Conservation (phyloP, 495 filamentous ascomycete species). For the Baudoinia panamericana region DNA sequence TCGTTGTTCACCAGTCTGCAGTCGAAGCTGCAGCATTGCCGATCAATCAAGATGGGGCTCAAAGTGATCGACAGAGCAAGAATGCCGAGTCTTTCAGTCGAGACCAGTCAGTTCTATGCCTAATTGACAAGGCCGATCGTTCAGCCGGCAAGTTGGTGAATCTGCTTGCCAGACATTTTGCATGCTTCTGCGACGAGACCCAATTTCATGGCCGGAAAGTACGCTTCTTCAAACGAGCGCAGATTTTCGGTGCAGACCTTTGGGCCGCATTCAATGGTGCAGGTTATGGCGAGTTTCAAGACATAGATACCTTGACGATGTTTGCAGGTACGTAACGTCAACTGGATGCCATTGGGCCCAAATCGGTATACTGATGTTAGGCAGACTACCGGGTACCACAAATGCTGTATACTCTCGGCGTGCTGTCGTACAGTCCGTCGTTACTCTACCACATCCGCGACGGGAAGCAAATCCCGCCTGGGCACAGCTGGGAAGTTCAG, state of each 20-base stretch:
- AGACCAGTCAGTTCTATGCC: constrained; percentile 28
- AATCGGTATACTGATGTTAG: not conserved
- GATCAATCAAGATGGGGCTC: too few relatives aligned
- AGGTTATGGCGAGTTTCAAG: constrained; percentile 67
- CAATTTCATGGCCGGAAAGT: constrained; percentile 59
- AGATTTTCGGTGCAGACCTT: constrained; percentile 88
- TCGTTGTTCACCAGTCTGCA: too few relatives aligned
- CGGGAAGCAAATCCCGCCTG: constrained; percentile 50
- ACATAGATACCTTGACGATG: constrained; percentile 94
- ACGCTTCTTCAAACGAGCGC: constrained; percentile 80
- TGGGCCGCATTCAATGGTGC: constrained; percentile 88
- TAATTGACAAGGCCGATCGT: constrained; percentile 58
- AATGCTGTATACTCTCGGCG: constrained; percentile 74
- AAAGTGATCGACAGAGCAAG: too few relatives aligned
- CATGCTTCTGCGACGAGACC: constrained; percentile 74
- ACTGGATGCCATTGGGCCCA: not conserved
- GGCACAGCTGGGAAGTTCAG: constrained; percentile 74
- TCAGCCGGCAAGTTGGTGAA: constrained; percentile 81
- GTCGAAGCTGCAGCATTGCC: too few relatives aligned
- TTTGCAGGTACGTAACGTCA: constrained; percentile 52
- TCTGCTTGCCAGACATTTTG: constrained; percentile 61
- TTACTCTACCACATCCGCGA: constrained; percentile 55
- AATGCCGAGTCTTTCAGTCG: too few relatives aligned
- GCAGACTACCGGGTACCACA: constrained; percentile 91
- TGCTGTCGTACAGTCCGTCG: constrained; percentile 67